phyloP scores from a whole-genome alignment of 129 eudicot genomes.

The Pittosporum tobira region DNA sequence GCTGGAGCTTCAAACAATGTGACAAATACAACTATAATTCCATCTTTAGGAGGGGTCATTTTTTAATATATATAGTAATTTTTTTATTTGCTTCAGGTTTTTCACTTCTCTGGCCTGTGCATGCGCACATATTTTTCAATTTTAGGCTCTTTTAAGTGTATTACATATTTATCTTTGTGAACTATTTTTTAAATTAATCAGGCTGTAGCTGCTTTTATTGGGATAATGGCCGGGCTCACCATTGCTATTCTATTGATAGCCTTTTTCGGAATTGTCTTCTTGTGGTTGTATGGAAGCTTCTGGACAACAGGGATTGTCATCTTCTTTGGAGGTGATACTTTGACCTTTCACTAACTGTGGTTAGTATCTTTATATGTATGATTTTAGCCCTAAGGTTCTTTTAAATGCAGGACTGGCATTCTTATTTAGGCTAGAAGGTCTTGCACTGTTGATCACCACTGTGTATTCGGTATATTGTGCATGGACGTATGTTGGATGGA shows the following conservation, averaged over 20 bases:
- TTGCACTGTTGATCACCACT: conserved; percentile 55
- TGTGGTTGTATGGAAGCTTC: conserved; percentile 98
- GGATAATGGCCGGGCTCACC: conserved; percentile 45
- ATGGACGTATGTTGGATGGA: conserved; percentile 86
- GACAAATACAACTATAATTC: too few species aligned
- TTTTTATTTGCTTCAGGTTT: too few species aligned
- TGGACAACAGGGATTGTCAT: conserved; percentile 63
- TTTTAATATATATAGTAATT: too few species aligned
- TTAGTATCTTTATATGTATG: conserved; percentile 1
- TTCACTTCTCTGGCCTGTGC: too few species aligned
- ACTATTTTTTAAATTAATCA: background rate
- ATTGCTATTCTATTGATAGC: background rate
- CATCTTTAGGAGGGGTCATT: too few species aligned
- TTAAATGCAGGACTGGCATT: conserved; percentile 63
- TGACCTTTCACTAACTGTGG: conserved; percentile 1
- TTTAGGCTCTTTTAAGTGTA: background rate
- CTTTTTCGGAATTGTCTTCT: conserved; percentile 18
- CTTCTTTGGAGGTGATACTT: conserved; percentile 50
- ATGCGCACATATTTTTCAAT: too few species aligned
- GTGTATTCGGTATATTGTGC: conserved; percentile 75
- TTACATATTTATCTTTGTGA: background rate
- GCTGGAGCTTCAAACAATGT: too few species aligned
- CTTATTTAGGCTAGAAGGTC: conserved; percentile 48
- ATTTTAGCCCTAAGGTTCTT: conserved; percentile 18
- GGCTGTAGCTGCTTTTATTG: conserved; percentile 40